Evolutionary conservation across 2,329 filamentous ascomycete species (phyloP).

Genomic region (Parasarocladium wereldwijsianum): DNA sequence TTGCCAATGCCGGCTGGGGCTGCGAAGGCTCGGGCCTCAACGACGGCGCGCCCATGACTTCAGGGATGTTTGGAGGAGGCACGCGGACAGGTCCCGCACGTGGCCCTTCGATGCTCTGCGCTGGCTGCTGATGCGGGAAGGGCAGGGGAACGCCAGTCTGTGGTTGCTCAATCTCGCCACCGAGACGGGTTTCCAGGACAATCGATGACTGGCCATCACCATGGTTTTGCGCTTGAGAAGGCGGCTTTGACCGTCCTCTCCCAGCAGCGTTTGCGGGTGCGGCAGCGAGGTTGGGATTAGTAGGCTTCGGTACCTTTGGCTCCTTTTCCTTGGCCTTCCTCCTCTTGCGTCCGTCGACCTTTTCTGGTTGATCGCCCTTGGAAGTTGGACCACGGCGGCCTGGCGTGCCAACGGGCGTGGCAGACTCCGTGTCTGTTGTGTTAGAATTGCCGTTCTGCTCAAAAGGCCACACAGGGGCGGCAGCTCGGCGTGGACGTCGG

Average conservation of each 20-base stretch:
- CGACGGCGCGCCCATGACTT: conserved; percentile 41
- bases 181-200: conserved; percentile 24
- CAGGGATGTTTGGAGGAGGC: conserved; percentile 23
- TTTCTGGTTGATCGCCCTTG: conserved; percentile 31
- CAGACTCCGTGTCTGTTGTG: conserved; percentile 43
- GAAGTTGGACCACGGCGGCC: conserved; percentile 30
- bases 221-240: conserved; percentile 32
- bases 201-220: conserved; percentile 24
- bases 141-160: conserved; percentile 25
- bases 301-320: conserved; percentile 22
- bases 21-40: conserved; percentile 37
- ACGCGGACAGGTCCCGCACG: too few relatives aligned
- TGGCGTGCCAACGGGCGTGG: conserved; percentile 42
- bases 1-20: conserved; percentile 29
- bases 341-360: conserved; percentile 24
- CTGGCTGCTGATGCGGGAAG: conserved; percentile 12
- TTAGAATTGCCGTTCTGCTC: conserved; percentile 42
- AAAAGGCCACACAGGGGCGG: conserved; percentile 57
- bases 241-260: conserved; percentile 39
- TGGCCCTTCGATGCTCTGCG: conserved; percentile 19
- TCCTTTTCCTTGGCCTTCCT: conserved; percentile 26
- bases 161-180: too few relatives aligned
- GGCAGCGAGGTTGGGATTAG: conserved; percentile 30
- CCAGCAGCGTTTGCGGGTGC: conserved; percentile 24
- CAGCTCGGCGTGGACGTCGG: conserved; percentile 42